Base-by-base conservation (phyloP, 2,329 filamentous ascomycete genomes). In the Apiospora sp. region DNA sequence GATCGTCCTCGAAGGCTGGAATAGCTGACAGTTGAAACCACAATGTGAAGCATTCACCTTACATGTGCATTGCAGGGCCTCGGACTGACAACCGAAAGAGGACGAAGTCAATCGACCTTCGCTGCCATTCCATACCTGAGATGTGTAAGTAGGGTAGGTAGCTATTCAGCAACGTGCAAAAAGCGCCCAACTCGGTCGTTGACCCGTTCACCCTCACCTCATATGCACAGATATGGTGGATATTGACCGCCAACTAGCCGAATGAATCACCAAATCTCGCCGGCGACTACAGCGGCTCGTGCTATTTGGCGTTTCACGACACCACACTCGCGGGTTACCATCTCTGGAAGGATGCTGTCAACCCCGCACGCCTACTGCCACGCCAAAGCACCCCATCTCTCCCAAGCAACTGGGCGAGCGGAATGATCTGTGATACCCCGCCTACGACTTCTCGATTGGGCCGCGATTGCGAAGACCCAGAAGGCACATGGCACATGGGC, bases 351-450 rank as follows among this genome's bases (percentile, higher is more conserved):
- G 54, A 61, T 64, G 58, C 58, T 64, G 34, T 64, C 58, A 64
- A 64, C 58, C 58, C 58, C 58, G 58, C 54, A 30, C 51, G 12
- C 51, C 27, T 54, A 54, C 51, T 24, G 27, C 27, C 54, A 61
- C 30, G 16, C 54, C 34, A 34, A 58, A 30, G 54, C 54, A 64
- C 30, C 58, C 58, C 34, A 64, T 41, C 58, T 64, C 34, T 64
- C 34, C 58, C 58, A 64, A 64, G 58, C 22, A 41, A 24, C 58
- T 64, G 58, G 58, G 19, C 58, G 34, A 64, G 58, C 58, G 34
- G 58, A 64, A 41, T 64, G 34, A 64, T 64, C 34, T 64, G 58
- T 64, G 58, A 64, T 64, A 64, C 58, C 34, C 58, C 58, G 34
- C 34, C 30, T 24, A 37, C 41, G 34, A 12, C 34, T 64, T 64